Percentiles rank a stretch among this genome's conserved stretches.
These are phyloP conservation scores for Epichloe elymi DNA, from an alignment of 2,329 filamentous ascomycete genomes.

Conservation along the genomic window DNA sequence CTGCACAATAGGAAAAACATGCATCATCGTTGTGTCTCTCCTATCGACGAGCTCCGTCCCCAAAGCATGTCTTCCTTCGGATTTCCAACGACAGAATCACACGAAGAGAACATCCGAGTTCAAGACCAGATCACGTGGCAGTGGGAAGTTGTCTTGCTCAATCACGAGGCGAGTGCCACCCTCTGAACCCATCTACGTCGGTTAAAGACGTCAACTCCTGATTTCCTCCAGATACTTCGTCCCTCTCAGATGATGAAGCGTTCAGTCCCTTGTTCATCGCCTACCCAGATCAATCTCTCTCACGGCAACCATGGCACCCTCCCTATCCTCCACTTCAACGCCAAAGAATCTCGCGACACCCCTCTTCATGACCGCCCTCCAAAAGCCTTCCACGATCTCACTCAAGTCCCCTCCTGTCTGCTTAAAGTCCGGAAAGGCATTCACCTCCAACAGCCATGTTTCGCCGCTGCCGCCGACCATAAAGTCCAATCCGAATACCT, in stretches of 20 bases:
- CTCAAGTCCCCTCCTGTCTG: constrained; percentile 78
- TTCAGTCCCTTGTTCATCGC: constrained; percentile 10
- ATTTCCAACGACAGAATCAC: too few relatives aligned
- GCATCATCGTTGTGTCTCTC: too few relatives aligned
- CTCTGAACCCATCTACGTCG: too few relatives aligned
- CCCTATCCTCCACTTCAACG: constrained; percentile 13
- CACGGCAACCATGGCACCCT: constrained; percentile 36
- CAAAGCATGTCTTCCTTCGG: too few relatives aligned
- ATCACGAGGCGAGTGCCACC: too few relatives aligned
- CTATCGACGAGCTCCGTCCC: too few relatives aligned
- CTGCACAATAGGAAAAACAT: too few relatives aligned
- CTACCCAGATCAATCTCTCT: constrained; percentile 40
- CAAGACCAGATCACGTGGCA: too few relatives aligned
- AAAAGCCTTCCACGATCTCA: constrained; percentile 61
- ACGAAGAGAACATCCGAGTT: too few relatives aligned
- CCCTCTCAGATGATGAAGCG: background rate
- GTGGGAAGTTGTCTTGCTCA: too few relatives aligned
- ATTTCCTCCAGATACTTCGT: background rate
- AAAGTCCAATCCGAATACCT: constrained; percentile 86
- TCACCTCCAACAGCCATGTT: constrained; percentile 77
- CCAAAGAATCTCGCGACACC: constrained; percentile 58
- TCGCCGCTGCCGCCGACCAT: constrained; percentile 54
- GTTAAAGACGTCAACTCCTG: too few relatives aligned
- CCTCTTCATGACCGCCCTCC: constrained; percentile 56
- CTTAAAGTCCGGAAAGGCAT: constrained; percentile 90